Conservation (phyloP, 1,139 yeast species). For the Blastobotrys buckinghamii region DNA sequence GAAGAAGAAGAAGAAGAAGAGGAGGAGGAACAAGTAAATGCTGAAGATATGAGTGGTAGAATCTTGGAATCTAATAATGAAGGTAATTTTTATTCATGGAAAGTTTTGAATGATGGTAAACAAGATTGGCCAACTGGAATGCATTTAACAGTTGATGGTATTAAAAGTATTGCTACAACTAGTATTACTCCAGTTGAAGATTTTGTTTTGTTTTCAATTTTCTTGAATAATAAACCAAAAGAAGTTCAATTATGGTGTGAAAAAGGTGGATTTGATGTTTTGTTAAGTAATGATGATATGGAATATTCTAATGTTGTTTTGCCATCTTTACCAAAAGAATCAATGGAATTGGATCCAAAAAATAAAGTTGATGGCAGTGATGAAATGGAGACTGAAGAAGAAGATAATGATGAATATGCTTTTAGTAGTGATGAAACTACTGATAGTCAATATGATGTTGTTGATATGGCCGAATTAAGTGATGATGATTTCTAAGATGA, state of each 20-base stretch:
- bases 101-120: constrained; percentile 6
- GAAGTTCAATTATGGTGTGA: not conserved
- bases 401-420: constrained; percentile 3
- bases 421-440: constrained; percentile 10
- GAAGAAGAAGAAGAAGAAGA: not conserved
- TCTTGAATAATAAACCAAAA: not conserved
- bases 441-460: constrained; percentile 17
- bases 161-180: not conserved
- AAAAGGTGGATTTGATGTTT: not conserved
- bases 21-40: not conserved
- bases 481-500: constrained; percentile 8
- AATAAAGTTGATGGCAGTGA: not conserved
- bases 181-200: not conserved
- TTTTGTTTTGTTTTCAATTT: not conserved
- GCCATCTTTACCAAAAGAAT: constrained; percentile 23
- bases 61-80: not conserved
- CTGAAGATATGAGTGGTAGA: constrained; percentile 2
- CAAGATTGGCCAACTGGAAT: constrained; percentile 10
- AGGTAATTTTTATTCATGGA: not conserved
- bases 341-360: constrained; percentile 8
- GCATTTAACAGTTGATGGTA: not conserved
- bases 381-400: not conserved
- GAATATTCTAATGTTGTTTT: constrained; percentile 20
- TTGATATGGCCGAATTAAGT: constrained; percentile 18
- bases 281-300: constrained; percentile 4